Evolutionary conservation across 2,329 filamentous ascomycete species (phyloP).

Genomic region (Lachnellula cervina): DNA sequence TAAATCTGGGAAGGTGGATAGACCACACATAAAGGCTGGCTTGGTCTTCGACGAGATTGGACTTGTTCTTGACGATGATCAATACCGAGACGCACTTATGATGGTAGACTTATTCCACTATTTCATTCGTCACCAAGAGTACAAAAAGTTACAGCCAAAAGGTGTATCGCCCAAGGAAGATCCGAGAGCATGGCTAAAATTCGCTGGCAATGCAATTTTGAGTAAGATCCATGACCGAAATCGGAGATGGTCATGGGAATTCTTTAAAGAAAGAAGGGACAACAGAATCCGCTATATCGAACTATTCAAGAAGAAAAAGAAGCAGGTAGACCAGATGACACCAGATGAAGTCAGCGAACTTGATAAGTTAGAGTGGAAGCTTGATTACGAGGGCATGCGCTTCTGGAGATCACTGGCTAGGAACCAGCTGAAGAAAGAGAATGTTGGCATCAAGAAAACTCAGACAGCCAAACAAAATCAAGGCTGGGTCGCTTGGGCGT

Average conservation of each 20-base stretch:
- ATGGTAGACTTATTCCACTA: constrained; percentile 98
- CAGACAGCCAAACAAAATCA: constrained; percentile 58
- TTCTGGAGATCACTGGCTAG: constrained; percentile 95
- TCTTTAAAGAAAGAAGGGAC: constrained; percentile 87
- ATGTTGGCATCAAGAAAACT: constrained; percentile 77
- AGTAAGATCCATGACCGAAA: constrained; percentile 95
- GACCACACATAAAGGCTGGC: constrained; percentile 83
- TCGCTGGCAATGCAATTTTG: constrained; percentile 83
- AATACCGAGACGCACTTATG: constrained; percentile 97
- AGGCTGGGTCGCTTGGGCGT: constrained; percentile 88
- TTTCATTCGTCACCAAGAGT: constrained; percentile 95
- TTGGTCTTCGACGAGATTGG: constrained; percentile 96
- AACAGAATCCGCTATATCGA: constrained; percentile 85
- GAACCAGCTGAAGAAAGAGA: constrained; percentile 93
- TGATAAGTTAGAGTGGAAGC: constrained; percentile 74
- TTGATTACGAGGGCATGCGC: constrained; percentile 88
- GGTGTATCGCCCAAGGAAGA: constrained; percentile 77
- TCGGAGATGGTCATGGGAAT: constrained; percentile 91
- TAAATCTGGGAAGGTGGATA: constrained; percentile 76
- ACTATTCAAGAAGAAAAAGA: constrained; percentile 89
- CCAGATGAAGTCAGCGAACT: constrained; percentile 68
- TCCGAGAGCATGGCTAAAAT: constrained; percentile 85
- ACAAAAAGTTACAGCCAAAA: constrained; percentile 88
- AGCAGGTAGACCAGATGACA: constrained; percentile 60
- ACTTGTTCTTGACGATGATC: constrained; percentile 93